phyloP scores from a whole-genome alignment of 2,329 filamentous ascomycete genomes.

The Podosphaera xanthii region DNA sequence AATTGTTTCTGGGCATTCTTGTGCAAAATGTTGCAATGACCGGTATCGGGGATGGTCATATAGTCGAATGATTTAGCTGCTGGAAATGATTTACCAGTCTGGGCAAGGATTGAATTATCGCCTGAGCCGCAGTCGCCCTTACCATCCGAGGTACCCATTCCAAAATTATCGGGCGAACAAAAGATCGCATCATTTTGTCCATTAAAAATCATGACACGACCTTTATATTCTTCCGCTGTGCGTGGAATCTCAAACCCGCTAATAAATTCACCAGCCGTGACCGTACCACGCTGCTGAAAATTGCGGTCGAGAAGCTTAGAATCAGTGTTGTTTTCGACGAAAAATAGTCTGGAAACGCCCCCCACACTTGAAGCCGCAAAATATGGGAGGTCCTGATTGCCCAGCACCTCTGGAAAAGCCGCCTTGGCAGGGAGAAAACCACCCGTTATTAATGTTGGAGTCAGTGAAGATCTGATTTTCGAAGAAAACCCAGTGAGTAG shows the following conservation, averaged over 20 bases:
- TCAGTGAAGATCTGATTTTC: background rate
- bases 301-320: background rate
- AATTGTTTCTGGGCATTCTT: background rate
- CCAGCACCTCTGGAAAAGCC: background rate
- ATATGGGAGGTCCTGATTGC: background rate
- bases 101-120: background rate
- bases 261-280: background rate
- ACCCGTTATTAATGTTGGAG: background rate
- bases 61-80: background rate
- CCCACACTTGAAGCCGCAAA: background rate
- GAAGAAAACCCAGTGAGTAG: slow-evolving; percentile 12
- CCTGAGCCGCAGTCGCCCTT: background rate
- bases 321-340: background rate
- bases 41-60: background rate
- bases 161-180: slow-evolving; percentile 2
- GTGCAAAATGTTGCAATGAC: slow-evolving; percentile 4
- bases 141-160: background rate
- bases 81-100: background rate
- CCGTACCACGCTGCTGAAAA: background rate
- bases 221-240: slow-evolving; percentile 2
- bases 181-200: slow-evolving; percentile 6
- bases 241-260: background rate
- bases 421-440: background rate
- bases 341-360: background rate
- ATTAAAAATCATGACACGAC: slow-evolving; percentile 5